Evolutionary conservation across 2,329 filamentous ascomycete genomes (phyloP).

Genomic region (Fusarium hainanense): DNA sequence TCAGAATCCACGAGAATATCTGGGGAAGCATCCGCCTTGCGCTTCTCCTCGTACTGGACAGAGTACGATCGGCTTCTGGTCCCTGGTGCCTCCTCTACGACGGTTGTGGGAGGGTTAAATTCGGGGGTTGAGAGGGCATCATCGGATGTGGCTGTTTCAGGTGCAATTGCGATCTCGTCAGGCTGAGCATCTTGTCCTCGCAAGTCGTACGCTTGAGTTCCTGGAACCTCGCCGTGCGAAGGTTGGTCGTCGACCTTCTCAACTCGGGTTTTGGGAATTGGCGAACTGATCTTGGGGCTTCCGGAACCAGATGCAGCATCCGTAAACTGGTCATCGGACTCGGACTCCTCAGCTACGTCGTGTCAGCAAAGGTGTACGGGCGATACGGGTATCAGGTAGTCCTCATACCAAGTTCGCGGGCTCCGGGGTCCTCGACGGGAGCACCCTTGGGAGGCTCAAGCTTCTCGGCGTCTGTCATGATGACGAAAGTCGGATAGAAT

Average conservation of each 20-base stretch:
- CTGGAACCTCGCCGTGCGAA: conserved; percentile 70
- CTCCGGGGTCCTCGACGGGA: conserved; percentile 64
- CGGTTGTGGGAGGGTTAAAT: conserved; percentile 59
- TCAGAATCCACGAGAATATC: conserved; percentile 62
- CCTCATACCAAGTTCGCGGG: conserved; percentile 66
- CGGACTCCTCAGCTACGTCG: conserved; percentile 63
- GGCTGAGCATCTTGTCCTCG: conserved; percentile 68
- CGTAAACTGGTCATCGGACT: conserved; percentile 77
- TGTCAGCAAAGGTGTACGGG: conserved; percentile 41
- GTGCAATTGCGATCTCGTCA: conserved; percentile 67
- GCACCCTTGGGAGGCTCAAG: conserved; percentile 50
- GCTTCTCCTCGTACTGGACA: conserved; percentile 58
- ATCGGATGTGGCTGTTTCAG: conserved; percentile 42
- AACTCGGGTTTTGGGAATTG: conserved; percentile 68
- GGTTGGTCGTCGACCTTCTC: conserved; percentile 66
- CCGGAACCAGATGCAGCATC: conserved; percentile 68
- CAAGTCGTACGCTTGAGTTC: conserved; percentile 67
- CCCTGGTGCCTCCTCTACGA: conserved; percentile 64
- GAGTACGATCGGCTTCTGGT: conserved; percentile 55
- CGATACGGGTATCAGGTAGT: neutral
- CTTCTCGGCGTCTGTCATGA: conserved; percentile 48
- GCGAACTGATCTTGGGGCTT: conserved; percentile 58
- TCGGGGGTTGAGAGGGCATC: conserved; percentile 36
- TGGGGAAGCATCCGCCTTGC: conserved; percentile 63
- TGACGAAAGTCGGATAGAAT: conserved; percentile 5